Percentiles rank a stretch among this genome's conserved stretches.
Evolutionary conservation across 208 protist species (phyloP).

Genomic region (Crithidia bombi): DNA sequence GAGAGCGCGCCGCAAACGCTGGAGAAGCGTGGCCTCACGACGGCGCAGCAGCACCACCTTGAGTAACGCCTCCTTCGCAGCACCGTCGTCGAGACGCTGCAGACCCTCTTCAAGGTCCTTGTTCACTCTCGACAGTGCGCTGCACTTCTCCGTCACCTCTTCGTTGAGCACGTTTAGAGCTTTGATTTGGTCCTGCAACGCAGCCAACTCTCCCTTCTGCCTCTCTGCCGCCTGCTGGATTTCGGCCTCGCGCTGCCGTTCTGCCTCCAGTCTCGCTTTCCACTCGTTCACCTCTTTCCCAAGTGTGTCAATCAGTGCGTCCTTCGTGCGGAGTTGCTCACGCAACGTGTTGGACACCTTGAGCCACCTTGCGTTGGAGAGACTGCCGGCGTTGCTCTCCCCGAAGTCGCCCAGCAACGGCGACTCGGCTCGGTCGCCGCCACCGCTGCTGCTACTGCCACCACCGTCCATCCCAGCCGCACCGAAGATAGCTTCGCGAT

Average conservation of each 20-base stretch:
- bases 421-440: background rate
- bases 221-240: conserved; percentile 17
- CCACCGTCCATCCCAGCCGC: conserved; percentile 21
- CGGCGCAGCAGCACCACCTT: conserved; percentile 85
- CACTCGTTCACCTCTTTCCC: conserved; percentile 37
- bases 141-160: conserved; percentile 55
- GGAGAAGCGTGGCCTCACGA: conserved; percentile 77
- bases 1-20: conserved; percentile 73
- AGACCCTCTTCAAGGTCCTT: conserved; percentile 60
- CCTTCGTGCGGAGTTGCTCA: conserved; percentile 76
- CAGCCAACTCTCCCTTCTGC: conserved; percentile 10
- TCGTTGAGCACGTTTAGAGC: conserved; percentile 52
- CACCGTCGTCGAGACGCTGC: conserved; percentile 40
- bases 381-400: conserved; percentile 9
- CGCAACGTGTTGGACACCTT: conserved; percentile 66
- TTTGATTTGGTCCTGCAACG: conserved; percentile 38
- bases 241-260: conserved; percentile 29
- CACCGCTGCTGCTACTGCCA: background rate
- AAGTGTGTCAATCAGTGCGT: conserved; percentile 71
- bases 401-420: conserved; percentile 13
- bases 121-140: conserved; percentile 47
- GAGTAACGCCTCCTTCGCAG: conserved; percentile 68
- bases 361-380: conserved; percentile 41
- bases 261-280: conserved; percentile 57
- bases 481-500: conserved; percentile 78